Base-by-base conservation (phyloP, 306 rosid genomes). In the Mimosa pudica region DNA sequence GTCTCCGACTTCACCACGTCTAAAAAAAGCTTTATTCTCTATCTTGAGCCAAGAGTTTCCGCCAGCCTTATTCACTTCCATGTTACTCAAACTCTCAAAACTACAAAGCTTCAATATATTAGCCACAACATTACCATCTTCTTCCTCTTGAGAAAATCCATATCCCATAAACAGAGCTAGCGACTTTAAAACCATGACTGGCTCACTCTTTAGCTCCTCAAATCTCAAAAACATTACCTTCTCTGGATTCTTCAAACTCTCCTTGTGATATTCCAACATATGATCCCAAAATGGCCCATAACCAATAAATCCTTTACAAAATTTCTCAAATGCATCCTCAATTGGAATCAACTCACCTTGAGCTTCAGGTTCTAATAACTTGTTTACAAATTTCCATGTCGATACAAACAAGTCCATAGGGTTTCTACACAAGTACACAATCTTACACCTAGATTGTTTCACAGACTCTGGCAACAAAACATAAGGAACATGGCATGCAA, bases 371-470 rank as follows among this genome's bases (percentile, higher is more conserved):
- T 79, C 80, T 57, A 57, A 8, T 45, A 80, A 8, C 45, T 17
- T 51, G 82, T 81, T 80, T 10, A 57, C 5, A 10, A 57, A 57
- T 18, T 57, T 57, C 63, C 32, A 74, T 18, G 45, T 45, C 6
- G 87, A 87, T 36, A 82, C 61, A 13, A 88, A 81, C 45, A 54
- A 33, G 82, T 88, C 85, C 79, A 81, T 85, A 1, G 87, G 89
- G 52, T 83, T 67, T 38, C 89, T 76, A n/a, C 84, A 83, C 60
- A 88, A 38, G 55, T 85, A 80, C 7, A 88, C 79, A 11, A 85
- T 35, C 80, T 83, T 88, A 52, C 80, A 85, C 11, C 62, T 4
- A 10, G 79, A 70, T 17, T 38, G 33, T 42, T 57, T 82, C 17
- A 61, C 64, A 0, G 87, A 83, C 4, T 67, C 49, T 4, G 85